phyloP scores from a whole-genome alignment of 2,329 filamentous ascomycete species.

The Talaromyces sp. region DNA sequence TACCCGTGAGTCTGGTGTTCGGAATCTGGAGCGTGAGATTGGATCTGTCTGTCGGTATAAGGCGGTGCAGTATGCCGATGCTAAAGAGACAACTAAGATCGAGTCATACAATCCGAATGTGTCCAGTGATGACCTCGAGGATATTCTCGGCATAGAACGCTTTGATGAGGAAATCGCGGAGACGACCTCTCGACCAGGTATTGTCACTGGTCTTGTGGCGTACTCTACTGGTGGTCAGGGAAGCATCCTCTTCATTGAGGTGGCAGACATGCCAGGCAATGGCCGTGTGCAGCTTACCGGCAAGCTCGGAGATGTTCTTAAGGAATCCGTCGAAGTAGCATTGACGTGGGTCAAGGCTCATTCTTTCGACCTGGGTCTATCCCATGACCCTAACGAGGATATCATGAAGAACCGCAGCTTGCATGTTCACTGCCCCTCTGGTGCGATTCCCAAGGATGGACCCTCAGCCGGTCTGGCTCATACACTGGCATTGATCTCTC shows the following conservation, averaged over 20 bases:
- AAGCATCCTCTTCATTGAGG: constrained; percentile 96
- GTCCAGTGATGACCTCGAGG: constrained; percentile 74
- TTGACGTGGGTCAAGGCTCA: constrained; percentile 96
- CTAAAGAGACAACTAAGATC: constrained; percentile 66
- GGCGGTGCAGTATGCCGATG: constrained; percentile 90
- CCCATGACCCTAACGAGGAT: constrained; percentile 73
- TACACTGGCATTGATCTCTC: constrained; percentile 83
- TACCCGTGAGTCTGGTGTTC: constrained; percentile 92
- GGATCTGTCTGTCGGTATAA: constrained; percentile 91
- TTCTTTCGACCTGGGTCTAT: constrained; percentile 83
- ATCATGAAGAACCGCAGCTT: constrained; percentile 94
- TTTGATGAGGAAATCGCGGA: constrained; percentile 96
- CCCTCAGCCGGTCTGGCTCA: constrained; percentile 82
- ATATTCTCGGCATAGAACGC: constrained; percentile 85
- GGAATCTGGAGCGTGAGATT: constrained; percentile 92
- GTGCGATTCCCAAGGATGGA: constrained; percentile 92
- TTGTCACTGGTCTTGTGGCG: constrained; percentile 93
- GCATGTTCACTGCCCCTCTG: constrained; percentile 92
- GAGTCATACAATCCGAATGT: constrained; percentile 70
- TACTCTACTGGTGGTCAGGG: constrained; percentile 91
- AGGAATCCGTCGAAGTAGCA: constrained; percentile 94
- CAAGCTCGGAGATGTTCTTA: constrained; percentile 92
- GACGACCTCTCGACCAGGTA: constrained; percentile 72
- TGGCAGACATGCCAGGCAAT: constrained; percentile 91
- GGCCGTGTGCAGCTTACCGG: constrained; percentile 92